Evolutionary conservation across 2,329 filamentous ascomycete genomes (phyloP).

Genomic region (Fusarium sp.): DNA sequence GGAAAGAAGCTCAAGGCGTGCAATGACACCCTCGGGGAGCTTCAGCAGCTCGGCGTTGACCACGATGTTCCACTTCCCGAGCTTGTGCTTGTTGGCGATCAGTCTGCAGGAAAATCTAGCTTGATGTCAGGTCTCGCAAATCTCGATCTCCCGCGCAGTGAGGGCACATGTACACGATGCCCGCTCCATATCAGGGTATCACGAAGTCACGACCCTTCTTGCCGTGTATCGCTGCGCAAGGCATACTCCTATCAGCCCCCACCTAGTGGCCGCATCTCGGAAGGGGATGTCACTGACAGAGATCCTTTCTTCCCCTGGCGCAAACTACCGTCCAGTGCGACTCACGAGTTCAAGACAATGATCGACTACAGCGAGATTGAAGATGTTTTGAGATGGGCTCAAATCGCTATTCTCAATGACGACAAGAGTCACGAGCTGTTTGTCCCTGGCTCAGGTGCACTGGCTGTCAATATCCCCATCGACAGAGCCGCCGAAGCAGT

Average conservation of each 20-base stretch:
- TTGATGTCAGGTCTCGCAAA: constrained; percentile 73
- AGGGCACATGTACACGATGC: constrained; percentile 82
- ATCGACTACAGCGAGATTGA: constrained; percentile 72
- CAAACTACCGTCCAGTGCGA: constrained; percentile 56
- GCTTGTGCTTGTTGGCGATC: constrained; percentile 86
- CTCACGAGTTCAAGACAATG: constrained; percentile 73
- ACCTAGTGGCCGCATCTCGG: constrained; percentile 53
- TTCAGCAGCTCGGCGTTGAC: constrained; percentile 79
- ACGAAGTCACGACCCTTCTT: constrained; percentile 71
- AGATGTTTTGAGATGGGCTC: constrained; percentile 76
- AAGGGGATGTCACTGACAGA: constrained; percentile 59
- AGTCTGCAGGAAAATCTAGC: constrained; percentile 84
- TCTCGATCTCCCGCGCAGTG: constrained; percentile 76
- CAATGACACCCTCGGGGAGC: constrained; percentile 73
- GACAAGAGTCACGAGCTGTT: constrained; percentile 63
- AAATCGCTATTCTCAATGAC: constrained; percentile 81
- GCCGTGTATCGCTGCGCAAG: constrained; percentile 72
- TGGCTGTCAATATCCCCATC: constrained; percentile 52
- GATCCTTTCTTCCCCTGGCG: constrained; percentile 76
- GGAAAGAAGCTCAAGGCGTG: constrained; percentile 73
- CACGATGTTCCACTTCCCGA: constrained; percentile 79
- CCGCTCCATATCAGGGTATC: constrained; percentile 83
- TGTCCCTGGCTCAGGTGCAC: constrained; percentile 61
- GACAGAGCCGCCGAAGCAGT: constrained; percentile 55
- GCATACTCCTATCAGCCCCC: constrained; percentile 70